Conservation (phyloP, 352 stramenopile genomes). For the Stephanocyclus meneghinianus region DNA sequence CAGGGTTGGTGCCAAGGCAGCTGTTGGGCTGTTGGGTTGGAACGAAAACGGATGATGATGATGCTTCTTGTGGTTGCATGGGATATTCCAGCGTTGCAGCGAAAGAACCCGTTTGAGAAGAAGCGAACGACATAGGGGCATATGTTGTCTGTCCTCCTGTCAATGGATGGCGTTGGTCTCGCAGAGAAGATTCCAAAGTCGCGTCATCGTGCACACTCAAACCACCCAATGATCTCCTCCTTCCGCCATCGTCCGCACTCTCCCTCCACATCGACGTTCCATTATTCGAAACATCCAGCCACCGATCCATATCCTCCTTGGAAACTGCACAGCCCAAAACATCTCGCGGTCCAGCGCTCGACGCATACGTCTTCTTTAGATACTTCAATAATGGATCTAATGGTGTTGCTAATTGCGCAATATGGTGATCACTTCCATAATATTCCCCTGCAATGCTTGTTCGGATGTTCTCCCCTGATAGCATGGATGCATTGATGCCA, state of each 20-base stretch:
- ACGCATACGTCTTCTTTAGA: constrained; percentile 43
- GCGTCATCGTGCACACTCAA: not conserved
- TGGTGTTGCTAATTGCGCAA: constrained; percentile 20
- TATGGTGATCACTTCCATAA: not conserved
- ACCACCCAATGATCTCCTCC: not conserved
- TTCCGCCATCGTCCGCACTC: not conserved
- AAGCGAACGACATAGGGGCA: not conserved
- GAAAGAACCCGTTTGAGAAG: too few species aligned
- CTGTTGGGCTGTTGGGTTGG: not conserved
- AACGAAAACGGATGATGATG: not conserved
- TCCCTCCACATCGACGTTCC: constrained; percentile 5
- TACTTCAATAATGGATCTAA: constrained; percentile 47
- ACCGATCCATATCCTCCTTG: constrained; percentile 34
- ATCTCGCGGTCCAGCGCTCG: constrained; percentile 44
- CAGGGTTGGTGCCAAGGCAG: not conserved
- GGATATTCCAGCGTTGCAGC: not conserved
- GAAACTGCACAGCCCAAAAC: constrained; percentile 41
- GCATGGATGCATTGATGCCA: not conserved
- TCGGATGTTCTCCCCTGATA: too few species aligned
- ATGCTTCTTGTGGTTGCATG: not conserved
- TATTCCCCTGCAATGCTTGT: not conserved
- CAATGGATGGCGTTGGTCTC: not conserved
- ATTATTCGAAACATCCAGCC: constrained; percentile 16
- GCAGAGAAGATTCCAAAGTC: not conserved
- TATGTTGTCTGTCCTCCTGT: not conserved